Conservation (phyloP, 2,329 filamentous ascomycete species). For the Nigrospora sphaerica region DNA sequence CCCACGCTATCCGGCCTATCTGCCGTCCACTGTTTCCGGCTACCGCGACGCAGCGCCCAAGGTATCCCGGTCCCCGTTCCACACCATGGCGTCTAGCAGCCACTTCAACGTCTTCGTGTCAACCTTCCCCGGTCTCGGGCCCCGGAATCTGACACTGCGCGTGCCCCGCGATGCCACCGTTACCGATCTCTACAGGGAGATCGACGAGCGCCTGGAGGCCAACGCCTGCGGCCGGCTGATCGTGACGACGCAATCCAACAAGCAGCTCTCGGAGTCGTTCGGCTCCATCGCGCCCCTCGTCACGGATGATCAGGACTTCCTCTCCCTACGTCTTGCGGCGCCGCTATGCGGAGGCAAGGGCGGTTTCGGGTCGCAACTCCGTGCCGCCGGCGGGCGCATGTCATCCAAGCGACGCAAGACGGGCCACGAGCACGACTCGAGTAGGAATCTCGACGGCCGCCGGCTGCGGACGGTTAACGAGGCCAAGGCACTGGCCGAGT, state of each 20-base stretch:
- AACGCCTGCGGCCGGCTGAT: slow-evolving; percentile 53
- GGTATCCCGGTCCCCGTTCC: too few relatives aligned
- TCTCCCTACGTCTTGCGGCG: slow-evolving; percentile 74
- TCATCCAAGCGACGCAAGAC: slow-evolving; percentile 84
- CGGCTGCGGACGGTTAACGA: slow-evolving; percentile 87
- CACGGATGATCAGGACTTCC: slow-evolving; percentile 53
- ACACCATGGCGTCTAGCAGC: slow-evolving; percentile 40
- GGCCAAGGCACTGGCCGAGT: slow-evolving; percentile 91
- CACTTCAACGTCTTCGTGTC: slow-evolving; percentile 77
- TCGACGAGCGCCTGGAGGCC: slow-evolving; percentile 53
- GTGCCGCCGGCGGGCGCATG: slow-evolving; percentile 96
- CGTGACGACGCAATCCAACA: slow-evolving; percentile 76
- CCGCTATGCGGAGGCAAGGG: slow-evolving; percentile 90
- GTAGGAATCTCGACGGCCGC: slow-evolving; percentile 86
- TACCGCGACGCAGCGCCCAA: background rate
- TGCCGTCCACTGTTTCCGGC: too few relatives aligned
- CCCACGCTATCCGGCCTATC: too few relatives aligned
- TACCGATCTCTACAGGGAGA: slow-evolving; percentile 55
- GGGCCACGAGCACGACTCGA: slow-evolving; percentile 80
- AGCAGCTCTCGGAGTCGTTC: slow-evolving; percentile 51
- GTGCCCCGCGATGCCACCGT: slow-evolving; percentile 59
- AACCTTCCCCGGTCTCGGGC: slow-evolving; percentile 75
- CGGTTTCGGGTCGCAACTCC: slow-evolving; percentile 93
- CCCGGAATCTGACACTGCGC: slow-evolving; percentile 75
- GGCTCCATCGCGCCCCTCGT: slow-evolving; percentile 57